A percentile compares a stretch with the other conserved stretches of the same genome.
Conservation (phyloP, 441 rosid species). For the Kokia cookei region DNA sequence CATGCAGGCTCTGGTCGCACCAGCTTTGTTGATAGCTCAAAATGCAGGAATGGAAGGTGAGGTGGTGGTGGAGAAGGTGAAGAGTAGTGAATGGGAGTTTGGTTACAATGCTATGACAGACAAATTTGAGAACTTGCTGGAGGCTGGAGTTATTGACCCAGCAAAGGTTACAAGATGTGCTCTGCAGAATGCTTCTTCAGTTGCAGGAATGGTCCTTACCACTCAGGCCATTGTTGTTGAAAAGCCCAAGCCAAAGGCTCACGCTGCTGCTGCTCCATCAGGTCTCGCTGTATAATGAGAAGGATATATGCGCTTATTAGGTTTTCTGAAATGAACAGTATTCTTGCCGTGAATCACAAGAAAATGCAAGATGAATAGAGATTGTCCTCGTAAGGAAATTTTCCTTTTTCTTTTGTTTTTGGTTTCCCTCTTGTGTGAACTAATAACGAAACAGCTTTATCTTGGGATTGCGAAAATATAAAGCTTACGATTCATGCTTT, state of each 20-base stretch:
- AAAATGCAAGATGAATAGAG: neutral
- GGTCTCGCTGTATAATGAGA: slow-evolving; percentile 44
- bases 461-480: neutral
- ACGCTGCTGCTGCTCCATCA: slow-evolving; percentile 48
- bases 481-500: neutral
- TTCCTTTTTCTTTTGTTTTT: neutral
- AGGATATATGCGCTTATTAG: slow-evolving; percentile 1
- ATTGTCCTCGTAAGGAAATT: neutral
- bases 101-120: slow-evolving; percentile 95
- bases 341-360: neutral
- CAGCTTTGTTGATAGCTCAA: slow-evolving; percentile 82
- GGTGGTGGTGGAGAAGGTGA: slow-evolving; percentile 83
- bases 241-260: slow-evolving; percentile 66
- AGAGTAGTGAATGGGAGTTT: slow-evolving; percentile 69
- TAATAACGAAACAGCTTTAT: neutral
- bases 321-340: neutral
- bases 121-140: slow-evolving; percentile 76
- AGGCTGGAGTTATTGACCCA: slow-evolving; percentile 87
- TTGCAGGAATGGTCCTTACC: slow-evolving; percentile 93
- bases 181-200: slow-evolving; percentile 87
- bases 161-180: slow-evolving; percentile 96
- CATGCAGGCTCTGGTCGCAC: slow-evolving; percentile 67
- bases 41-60: slow-evolving; percentile 95
- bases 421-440: neutral
- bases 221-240: slow-evolving; percentile 97